phyloP scores from a whole-genome alignment of 805 yeast species.

The Metschnikowia lochheadii region DNA sequence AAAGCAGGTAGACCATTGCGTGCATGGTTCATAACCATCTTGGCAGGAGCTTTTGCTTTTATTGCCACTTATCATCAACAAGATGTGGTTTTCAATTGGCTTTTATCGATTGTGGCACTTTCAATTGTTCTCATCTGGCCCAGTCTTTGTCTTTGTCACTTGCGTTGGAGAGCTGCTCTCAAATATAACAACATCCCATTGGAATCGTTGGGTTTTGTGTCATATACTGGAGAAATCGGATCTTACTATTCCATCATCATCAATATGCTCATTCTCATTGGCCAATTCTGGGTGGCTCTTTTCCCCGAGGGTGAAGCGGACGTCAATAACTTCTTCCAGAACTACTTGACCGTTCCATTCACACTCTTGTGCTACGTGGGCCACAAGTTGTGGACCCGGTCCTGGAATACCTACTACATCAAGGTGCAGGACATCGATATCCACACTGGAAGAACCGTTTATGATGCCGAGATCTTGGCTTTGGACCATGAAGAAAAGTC shows the following conservation, averaged over 20 bases:
- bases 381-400: conserved; percentile 22
- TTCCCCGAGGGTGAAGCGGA: conserved; percentile 28
- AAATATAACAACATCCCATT: conserved; percentile 21
- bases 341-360: conserved; percentile 26
- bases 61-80: conserved; percentile 30
- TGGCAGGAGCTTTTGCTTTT: conserved; percentile 22
- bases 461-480: conserved; percentile 22
- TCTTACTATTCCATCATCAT: conserved; percentile 31
- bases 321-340: conserved; percentile 27
- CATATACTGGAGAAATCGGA: conserved; percentile 40
- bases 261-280: conserved; percentile 34
- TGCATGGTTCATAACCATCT: conserved; percentile 24
- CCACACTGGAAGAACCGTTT: conserved; percentile 19
- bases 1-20: conserved; percentile 26
- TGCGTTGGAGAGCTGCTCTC: conserved; percentile 29
- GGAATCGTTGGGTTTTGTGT: conserved; percentile 23
- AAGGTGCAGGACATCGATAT: conserved; percentile 22
- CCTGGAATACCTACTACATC: conserved; percentile 21
- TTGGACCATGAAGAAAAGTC: conserved; percentile 22
- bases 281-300: conserved; percentile 44
- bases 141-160: conserved; percentile 24
- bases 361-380: conserved; percentile 21
- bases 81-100: conserved; percentile 30
- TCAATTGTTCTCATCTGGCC: conserved; percentile 26
- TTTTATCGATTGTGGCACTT: conserved; percentile 27